Evolutionary conservation across 2,329 filamentous ascomycete genomes (phyloP).

Genomic region (Fusarium euwallaceae): DNA sequence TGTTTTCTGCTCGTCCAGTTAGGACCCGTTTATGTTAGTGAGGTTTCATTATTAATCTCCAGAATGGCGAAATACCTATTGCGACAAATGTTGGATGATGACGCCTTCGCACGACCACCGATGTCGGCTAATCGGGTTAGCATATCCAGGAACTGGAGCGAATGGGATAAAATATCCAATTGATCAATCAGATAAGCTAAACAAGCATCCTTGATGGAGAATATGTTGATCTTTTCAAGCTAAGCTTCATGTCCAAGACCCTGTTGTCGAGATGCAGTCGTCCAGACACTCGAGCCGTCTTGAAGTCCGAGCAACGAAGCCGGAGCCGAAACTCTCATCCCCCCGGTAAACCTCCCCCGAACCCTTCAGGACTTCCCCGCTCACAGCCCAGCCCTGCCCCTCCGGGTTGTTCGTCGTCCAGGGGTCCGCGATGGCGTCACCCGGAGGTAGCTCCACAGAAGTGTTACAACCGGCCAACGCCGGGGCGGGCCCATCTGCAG

Average conservation of each 20-base stretch:
- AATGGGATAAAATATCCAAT: neutral
- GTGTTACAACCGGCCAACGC: slow-evolving; percentile 32
- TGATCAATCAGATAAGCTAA: neutral
- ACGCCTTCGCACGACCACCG: slow-evolving; percentile 43
- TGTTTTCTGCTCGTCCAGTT: too few species aligned
- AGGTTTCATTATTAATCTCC: slow-evolving; percentile 42
- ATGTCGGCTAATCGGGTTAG: slow-evolving; percentile 38
- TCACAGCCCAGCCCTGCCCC: slow-evolving; percentile 24
- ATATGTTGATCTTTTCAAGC: neutral
- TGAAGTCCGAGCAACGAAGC: neutral
- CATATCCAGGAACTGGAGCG: neutral
- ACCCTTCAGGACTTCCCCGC: slow-evolving; percentile 10
- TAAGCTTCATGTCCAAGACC: neutral
- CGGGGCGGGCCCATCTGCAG: slow-evolving; percentile 26
- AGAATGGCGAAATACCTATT: slow-evolving; percentile 44
- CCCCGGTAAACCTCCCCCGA: neutral
- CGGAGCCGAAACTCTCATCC: neutral
- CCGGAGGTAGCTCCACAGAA: slow-evolving; percentile 21
- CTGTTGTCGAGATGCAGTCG: neutral
- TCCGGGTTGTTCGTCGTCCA: slow-evolving; percentile 18
- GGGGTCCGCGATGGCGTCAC: slow-evolving; percentile 40
- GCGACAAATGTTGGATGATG: slow-evolving; percentile 42
- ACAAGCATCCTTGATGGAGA: neutral
- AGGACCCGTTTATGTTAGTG: slow-evolving; percentile 10
- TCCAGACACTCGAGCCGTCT: neutral